phyloP scores from a whole-genome alignment of 176 grass and related monocot species.

The Eragrostis nindensis region DNA sequence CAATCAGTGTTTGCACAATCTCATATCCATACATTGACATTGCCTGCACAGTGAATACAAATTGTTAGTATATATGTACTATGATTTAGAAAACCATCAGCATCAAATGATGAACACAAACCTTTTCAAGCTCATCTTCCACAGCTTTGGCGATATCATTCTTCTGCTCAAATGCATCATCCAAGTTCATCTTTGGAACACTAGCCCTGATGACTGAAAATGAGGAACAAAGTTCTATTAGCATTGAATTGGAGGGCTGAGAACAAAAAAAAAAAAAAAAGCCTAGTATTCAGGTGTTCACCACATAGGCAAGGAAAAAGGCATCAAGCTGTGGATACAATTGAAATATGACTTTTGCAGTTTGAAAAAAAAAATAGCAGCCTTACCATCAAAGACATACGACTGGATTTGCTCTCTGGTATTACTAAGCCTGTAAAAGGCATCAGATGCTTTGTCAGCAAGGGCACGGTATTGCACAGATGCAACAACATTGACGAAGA shows the following conservation, averaged over 20 bases:
- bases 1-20: constrained; percentile 90
- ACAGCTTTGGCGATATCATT: constrained; percentile 88
- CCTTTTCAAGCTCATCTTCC: constrained; percentile 90
- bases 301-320: not conserved
- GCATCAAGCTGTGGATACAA: not conserved
- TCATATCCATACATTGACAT: constrained; percentile 87
- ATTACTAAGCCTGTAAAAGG: constrained; percentile 91
- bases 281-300: constrained; percentile 22
- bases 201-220: constrained; percentile 84
- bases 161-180: constrained; percentile 88
- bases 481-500: constrained; percentile 92
- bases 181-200: constrained; percentile 89
- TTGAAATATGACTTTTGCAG: constrained; percentile 18
- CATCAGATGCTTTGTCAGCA: constrained; percentile 75
- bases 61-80: constrained; percentile 23
- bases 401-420: constrained; percentile 85
- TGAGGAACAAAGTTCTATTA: constrained; percentile 36
- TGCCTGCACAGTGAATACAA: constrained; percentile 53
- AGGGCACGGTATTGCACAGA: constrained; percentile 87
- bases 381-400: constrained; percentile 93
- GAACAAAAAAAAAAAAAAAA: constrained; percentile 2
- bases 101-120: constrained; percentile 41
- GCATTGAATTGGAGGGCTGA: not conserved
- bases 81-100: constrained; percentile 13
- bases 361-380: constrained; percentile 20